phyloP scores from a whole-genome alignment of 768 basidiomycete species.

The Collybia mongolica region DNA sequence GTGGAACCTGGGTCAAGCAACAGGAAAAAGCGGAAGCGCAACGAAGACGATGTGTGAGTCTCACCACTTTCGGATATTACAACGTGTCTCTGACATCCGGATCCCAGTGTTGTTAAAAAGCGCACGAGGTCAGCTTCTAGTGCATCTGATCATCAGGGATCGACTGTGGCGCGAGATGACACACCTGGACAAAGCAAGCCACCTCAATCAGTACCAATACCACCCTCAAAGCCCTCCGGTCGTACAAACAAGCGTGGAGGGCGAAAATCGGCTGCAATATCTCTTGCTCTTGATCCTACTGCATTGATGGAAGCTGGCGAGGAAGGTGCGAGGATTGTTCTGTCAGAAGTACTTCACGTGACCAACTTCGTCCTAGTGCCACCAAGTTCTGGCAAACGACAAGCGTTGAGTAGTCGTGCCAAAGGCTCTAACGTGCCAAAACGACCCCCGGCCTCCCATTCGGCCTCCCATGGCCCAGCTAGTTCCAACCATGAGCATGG shows the following conservation, averaged over 20 bases:
- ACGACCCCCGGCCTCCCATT: conserved; percentile 34
- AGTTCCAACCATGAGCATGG: conserved; percentile 41
- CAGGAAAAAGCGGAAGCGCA: conserved; percentile 75
- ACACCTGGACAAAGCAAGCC: conserved; percentile 32
- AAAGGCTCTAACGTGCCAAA: conserved; percentile 41
- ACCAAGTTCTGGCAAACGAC: conserved; percentile 28
- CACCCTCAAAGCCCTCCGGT: conserved; percentile 27
- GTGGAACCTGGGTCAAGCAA: conserved; percentile 34
- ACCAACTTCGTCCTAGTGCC: conserved; percentile 6
- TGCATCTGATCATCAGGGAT: conserved; percentile 55
- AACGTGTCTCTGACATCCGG: not conserved
- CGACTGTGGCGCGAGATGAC: conserved; percentile 40
- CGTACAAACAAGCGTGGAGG: conserved; percentile 45
- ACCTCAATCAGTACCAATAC: conserved; percentile 26
- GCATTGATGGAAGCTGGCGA: conserved; percentile 47
- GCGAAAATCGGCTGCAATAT: conserved; percentile 30
- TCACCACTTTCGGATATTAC: not conserved
- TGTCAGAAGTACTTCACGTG: conserved; percentile 12
- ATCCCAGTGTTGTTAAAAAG: conserved; percentile 54
- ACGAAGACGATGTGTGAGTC: conserved; percentile 72
- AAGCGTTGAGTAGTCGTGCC: conserved; percentile 33
- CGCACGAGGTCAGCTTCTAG: conserved; percentile 76
- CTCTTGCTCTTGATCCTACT: conserved; percentile 27
- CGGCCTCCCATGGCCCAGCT: conserved; percentile 22
- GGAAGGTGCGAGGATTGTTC: conserved; percentile 48